Percentiles rank a stretch among this genome's conserved stretches.
Evolutionary conservation across 2,329 filamentous ascomycete genomes (phyloP).

Genomic region (Colletotrichum phormii): DNA sequence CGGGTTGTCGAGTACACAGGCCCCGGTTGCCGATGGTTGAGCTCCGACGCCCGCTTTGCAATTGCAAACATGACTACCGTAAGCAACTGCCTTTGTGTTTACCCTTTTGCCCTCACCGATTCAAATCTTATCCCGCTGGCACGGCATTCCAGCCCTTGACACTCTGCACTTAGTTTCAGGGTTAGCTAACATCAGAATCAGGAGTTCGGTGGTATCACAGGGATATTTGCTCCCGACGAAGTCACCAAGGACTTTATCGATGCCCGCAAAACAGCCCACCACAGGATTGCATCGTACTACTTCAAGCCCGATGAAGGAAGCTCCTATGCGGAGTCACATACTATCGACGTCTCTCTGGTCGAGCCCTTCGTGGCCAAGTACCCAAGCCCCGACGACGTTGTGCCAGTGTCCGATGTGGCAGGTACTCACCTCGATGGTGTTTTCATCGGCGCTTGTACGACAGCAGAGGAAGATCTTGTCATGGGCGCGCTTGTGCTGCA

Average conservation of each 20-base stretch:
- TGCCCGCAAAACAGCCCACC: constrained; percentile 44
- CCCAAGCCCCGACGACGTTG: constrained; percentile 56
- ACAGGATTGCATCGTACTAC: constrained; percentile 50
- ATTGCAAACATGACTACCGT: constrained; percentile 48
- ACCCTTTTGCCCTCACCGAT: neutral
- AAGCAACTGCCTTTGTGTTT: neutral
- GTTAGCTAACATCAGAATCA: constrained; percentile 20
- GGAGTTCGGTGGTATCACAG: constrained; percentile 57
- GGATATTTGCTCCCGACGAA: constrained; percentile 54
- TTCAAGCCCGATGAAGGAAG: constrained; percentile 53
- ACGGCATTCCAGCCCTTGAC: neutral
- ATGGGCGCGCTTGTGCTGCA: constrained; percentile 54
- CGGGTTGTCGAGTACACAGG: constrained; percentile 53
- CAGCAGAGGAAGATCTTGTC: constrained; percentile 57
- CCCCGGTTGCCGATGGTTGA: constrained; percentile 45
- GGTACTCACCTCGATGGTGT: constrained; percentile 52
- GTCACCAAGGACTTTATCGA: constrained; percentile 49
- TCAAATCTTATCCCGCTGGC: neutral
- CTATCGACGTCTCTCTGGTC: constrained; percentile 52
- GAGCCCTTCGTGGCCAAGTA: constrained; percentile 53
- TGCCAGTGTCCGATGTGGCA: constrained; percentile 49
- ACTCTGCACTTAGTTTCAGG: neutral
- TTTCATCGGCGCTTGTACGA: constrained; percentile 61
- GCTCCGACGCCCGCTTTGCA: constrained; percentile 52
- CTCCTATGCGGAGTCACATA: constrained; percentile 49